phyloP scores from a whole-genome alignment of 2,329 filamentous ascomycete genomes.

The Ceratocystis destructans region DNA sequence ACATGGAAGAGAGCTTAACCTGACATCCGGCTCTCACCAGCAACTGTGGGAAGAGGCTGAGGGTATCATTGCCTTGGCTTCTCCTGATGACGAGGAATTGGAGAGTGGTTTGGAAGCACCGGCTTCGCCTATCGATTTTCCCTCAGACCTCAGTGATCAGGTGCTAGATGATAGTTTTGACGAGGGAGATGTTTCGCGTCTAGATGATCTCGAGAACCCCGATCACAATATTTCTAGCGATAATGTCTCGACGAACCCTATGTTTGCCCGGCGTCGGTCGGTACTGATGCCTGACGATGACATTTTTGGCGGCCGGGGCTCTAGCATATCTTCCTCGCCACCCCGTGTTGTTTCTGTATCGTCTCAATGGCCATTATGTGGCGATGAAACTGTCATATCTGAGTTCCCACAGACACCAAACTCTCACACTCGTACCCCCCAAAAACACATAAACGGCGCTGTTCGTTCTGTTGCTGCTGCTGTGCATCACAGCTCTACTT shows the following conservation, averaged over 20 bases:
- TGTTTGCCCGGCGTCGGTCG: constrained; percentile 36
- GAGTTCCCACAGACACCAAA: constrained; percentile 28
- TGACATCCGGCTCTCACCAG: constrained; percentile 46
- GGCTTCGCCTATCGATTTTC: constrained; percentile 30
- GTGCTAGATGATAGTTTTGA: constrained; percentile 24
- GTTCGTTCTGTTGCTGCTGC: constrained; percentile 50
- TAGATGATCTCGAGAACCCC: constrained; percentile 9
- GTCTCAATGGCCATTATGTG: constrained; percentile 14
- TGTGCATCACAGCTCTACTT: constrained; percentile 42
- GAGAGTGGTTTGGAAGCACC: constrained; percentile 30
- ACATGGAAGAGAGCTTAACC: constrained; percentile 52
- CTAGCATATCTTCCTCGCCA: constrained; percentile 12
- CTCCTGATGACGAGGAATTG: constrained; percentile 47
- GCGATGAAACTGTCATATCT: constrained; percentile 6
- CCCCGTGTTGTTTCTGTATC: constrained; percentile 6
- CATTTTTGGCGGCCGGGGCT: constrained; percentile 40
- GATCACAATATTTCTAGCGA: constrained; percentile 5
- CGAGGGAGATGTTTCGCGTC: background rate
- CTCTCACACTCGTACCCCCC: constrained; percentile 21
- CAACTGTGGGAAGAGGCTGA: constrained; percentile 68
- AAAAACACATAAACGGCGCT: constrained; percentile 34
- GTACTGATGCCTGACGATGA: constrained; percentile 54
- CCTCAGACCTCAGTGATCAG: constrained; percentile 31
- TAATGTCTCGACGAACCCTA: background rate
- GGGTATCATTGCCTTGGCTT: constrained; percentile 74